These are phyloP conservation scores for Linnemannia elongata DNA, from an alignment of 192 early-diverging fungal species.

Conservation along the genomic window DNA sequence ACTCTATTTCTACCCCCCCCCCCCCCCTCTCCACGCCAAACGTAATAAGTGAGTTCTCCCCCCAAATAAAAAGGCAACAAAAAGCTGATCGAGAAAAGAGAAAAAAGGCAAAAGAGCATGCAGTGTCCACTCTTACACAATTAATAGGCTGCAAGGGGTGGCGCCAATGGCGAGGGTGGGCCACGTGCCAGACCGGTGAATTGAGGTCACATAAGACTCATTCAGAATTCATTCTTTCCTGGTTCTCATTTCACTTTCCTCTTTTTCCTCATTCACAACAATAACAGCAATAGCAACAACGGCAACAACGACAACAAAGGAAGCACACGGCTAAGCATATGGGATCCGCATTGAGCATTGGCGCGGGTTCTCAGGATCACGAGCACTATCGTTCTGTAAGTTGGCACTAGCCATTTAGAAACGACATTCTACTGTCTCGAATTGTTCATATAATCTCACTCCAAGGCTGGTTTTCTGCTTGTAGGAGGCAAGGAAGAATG, in stretches of 20 bases:
- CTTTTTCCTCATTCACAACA: background rate
- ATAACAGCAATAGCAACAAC: background rate
- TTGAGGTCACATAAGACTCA: background rate
- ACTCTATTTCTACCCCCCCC: too few species aligned
- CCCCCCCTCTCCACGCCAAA: too few species aligned
- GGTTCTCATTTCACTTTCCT: too few species aligned
- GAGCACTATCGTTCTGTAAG: slow-evolving; percentile 40
- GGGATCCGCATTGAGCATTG: slow-evolving; percentile 32
- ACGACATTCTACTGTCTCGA: too few species aligned
- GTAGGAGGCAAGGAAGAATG: slow-evolving; percentile 60
- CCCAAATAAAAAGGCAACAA: background rate
- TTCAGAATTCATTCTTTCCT: background rate
- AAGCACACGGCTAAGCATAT: background rate
- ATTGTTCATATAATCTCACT: background rate
- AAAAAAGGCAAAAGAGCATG: background rate
- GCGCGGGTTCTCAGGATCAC: slow-evolving; percentile 7
- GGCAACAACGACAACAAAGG: background rate
- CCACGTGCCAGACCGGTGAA: background rate
- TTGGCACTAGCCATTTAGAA: too few species aligned
- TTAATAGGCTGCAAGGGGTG: background rate
- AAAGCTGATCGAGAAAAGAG: background rate
- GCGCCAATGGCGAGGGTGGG: background rate
- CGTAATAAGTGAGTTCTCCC: too few species aligned
- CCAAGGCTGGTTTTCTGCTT: background rate
- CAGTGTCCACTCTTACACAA: background rate